Percentiles rank a stretch among this genome's conserved stretches.
Evolutionary conservation across 352 stramenopile genomes (phyloP).

Genomic region (Sclerospora graminicola): DNA sequence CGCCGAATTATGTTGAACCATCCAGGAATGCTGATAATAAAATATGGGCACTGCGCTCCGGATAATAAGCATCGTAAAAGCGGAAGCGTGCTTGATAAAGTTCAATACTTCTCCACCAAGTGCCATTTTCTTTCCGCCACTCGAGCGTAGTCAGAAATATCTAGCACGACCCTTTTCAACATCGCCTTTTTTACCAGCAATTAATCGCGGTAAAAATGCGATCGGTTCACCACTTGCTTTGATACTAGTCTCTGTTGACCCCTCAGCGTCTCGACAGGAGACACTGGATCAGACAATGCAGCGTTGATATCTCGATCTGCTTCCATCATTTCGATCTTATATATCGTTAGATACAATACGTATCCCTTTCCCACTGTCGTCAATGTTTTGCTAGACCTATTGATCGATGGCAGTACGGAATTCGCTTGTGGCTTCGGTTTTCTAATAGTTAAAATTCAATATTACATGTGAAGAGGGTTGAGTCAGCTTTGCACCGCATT

Average conservation of each 20-base stretch:
- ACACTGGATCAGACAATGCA: conserved; percentile 11
- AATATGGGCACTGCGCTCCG: conserved; percentile 89
- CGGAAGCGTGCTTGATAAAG: conserved; percentile 80
- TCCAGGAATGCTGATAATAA: conserved; percentile 93
- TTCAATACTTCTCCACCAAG: conserved; percentile 83
- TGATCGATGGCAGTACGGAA: conserved; percentile 11
- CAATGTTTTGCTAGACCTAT: conserved; percentile 8
- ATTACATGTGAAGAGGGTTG: too few species aligned
- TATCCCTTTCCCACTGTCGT: conserved; percentile 19
- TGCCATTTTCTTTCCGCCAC: conserved; percentile 78
- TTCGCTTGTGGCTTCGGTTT: conserved; percentile 13
- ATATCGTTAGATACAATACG: conserved; percentile 42
- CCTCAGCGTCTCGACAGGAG: conserved; percentile 9
- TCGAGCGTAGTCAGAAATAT: conserved; percentile 66
- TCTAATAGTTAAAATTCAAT: conserved; percentile 16
- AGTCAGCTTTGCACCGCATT: not conserved
- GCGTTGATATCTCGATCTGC: conserved; percentile 34
- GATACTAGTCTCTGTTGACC: conserved; percentile 7
- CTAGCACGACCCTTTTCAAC: conserved; percentile 66
- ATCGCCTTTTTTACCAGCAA: conserved; percentile 78
- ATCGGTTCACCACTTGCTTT: conserved; percentile 42
- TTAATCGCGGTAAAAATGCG: conserved; percentile 66
- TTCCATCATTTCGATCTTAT: conserved; percentile 61
- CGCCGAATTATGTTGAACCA: conserved; percentile 94
- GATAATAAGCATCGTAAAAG: conserved; percentile 88